A percentile compares a stretch with the other conserved stretches of the same genome.
Conservation (phyloP, 2,329 filamentous ascomycete species). For the Sporothrix brunneoviolacea region DNA sequence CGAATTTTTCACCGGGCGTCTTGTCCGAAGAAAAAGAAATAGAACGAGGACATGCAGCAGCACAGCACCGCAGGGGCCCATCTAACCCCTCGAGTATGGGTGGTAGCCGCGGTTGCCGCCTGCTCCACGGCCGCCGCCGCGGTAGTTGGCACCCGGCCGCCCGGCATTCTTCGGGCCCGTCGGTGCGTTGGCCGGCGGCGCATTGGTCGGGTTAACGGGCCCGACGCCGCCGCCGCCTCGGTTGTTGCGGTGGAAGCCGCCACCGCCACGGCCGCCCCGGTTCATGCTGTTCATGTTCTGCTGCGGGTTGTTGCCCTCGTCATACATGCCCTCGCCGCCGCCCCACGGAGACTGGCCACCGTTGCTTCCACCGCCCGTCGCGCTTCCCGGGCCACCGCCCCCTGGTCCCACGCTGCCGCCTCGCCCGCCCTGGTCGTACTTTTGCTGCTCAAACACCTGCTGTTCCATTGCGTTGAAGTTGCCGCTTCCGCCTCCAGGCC, state of each 20-base stretch:
- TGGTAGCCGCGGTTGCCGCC: constrained; percentile 61
- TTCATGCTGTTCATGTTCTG: constrained; percentile 30
- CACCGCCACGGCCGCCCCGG: constrained; percentile 31
- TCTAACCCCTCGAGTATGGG: constrained; percentile 51
- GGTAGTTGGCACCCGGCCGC: constrained; percentile 85
- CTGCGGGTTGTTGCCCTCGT: constrained; percentile 50
- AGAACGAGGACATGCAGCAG: too few species aligned
- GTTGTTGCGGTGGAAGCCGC: constrained; percentile 25
- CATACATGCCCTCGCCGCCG: constrained; percentile 70
- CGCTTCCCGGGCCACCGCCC: constrained; percentile 22
- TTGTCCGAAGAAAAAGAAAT: too few species aligned
- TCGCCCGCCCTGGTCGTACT: constrained; percentile 61
- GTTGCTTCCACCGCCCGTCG: constrained; percentile 22
- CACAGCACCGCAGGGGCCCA: background rate
- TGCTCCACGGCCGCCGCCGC: constrained; percentile 63
- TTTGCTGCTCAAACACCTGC: constrained; percentile 69
- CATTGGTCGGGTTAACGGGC: constrained; percentile 48
- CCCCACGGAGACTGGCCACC: constrained; percentile 25
- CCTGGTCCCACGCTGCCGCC: constrained; percentile 22
- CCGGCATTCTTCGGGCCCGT: constrained; percentile 96
- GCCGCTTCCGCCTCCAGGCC: constrained; percentile 25
- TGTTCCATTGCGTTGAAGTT: constrained; percentile 64
- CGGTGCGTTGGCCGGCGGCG: constrained; percentile 72
- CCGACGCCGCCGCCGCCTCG: constrained; percentile 23
- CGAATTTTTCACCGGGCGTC: too few species aligned